These are phyloP conservation scores for Thinopyrum elongatum DNA, from an alignment of 176 grass and related monocot species.

Conservation along the genomic window DNA sequence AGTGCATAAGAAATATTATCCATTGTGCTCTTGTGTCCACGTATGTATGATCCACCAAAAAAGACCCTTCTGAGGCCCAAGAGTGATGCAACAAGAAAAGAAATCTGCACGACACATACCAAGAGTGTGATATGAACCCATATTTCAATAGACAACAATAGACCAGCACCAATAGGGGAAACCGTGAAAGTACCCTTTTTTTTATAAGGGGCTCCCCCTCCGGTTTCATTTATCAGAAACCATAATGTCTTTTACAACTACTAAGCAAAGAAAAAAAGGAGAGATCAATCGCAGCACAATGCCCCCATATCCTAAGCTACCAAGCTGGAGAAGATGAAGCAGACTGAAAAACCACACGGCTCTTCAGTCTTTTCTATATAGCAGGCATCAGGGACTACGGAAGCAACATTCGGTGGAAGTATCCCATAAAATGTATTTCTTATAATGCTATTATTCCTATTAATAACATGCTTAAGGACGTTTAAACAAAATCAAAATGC, in stretches of 20 bases:
- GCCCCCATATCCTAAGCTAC: too few relatives aligned
- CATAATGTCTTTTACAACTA: too few relatives aligned
- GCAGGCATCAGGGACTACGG: too few relatives aligned
- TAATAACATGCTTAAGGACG: constrained; percentile 8
- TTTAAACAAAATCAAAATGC: constrained; percentile 22
- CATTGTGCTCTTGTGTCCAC: constrained; percentile 93
- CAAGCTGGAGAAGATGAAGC: too few relatives aligned
- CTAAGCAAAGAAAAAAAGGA: too few relatives aligned
- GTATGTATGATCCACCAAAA: constrained; percentile 97
- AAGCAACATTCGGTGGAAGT: too few relatives aligned
- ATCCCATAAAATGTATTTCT: not conserved
- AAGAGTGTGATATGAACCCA: not conserved
- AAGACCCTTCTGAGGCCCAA: constrained; percentile 88
- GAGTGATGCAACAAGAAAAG: constrained; percentile 92
- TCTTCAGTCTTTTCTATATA: too few relatives aligned
- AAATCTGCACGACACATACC: constrained; percentile 54
- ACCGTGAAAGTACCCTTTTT: not conserved
- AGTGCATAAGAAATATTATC: constrained; percentile 96
- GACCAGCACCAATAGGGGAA: not conserved
- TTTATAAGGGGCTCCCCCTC: too few relatives aligned
- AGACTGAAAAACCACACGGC: too few relatives aligned
- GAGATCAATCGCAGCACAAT: too few relatives aligned
- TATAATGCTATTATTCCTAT: not conserved
- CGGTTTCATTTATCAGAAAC: too few relatives aligned
- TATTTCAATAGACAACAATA: not conserved